phyloP scores from a whole-genome alignment of 305 asterid genomes.

The Plantago coronopus region DNA sequence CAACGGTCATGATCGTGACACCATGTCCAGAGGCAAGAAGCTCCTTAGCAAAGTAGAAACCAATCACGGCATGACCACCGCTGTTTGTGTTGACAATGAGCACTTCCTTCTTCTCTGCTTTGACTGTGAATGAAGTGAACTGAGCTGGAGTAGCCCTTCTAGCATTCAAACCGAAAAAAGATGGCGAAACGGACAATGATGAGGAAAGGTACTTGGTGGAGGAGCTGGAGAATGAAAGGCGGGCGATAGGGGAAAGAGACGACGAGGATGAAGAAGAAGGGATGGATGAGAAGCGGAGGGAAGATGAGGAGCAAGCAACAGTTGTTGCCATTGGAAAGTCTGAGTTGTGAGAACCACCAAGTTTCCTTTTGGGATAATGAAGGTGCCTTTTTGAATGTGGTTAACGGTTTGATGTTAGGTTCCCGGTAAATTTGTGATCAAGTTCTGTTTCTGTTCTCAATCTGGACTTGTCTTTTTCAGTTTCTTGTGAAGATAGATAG shows the following conservation, averaged over 20 bases:
- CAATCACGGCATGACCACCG: conserved; percentile 95
- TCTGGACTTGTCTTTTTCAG: background rate
- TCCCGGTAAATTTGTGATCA: conserved; percentile 14
- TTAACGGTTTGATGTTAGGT: conserved; percentile 24
- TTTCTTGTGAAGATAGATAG: background rate
- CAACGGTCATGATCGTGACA: conserved; percentile 78
- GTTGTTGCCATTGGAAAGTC: conserved; percentile 60
- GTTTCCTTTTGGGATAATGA: conserved; percentile 25
- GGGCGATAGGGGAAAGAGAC: conserved; percentile 34
- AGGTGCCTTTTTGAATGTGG: conserved; percentile 12
- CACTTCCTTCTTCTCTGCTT: conserved; percentile 78
- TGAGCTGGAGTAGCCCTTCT: conserved; percentile 26
- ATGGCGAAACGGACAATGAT: conserved; percentile 55
- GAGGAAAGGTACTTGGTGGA: conserved; percentile 43
- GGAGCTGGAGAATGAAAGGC: conserved; percentile 35
- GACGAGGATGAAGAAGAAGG: conserved; percentile 37
- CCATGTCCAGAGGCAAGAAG: conserved; percentile 70
- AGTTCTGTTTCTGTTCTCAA: background rate
- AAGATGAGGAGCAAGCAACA: conserved; percentile 43
- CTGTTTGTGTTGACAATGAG: conserved; percentile 82
- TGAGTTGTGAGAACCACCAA: conserved; percentile 15
- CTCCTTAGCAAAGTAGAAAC: conserved; percentile 85
- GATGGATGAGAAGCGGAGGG: conserved; percentile 40
- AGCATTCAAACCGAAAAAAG: conserved; percentile 29
- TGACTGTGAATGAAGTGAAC: conserved; percentile 37